A percentile compares a stretch with the other conserved stretches of the same genome.
These are phyloP conservation scores for Wickerhamiella cacticola DNA, from an alignment of 805 yeast species.

Conservation along the genomic window DNA sequence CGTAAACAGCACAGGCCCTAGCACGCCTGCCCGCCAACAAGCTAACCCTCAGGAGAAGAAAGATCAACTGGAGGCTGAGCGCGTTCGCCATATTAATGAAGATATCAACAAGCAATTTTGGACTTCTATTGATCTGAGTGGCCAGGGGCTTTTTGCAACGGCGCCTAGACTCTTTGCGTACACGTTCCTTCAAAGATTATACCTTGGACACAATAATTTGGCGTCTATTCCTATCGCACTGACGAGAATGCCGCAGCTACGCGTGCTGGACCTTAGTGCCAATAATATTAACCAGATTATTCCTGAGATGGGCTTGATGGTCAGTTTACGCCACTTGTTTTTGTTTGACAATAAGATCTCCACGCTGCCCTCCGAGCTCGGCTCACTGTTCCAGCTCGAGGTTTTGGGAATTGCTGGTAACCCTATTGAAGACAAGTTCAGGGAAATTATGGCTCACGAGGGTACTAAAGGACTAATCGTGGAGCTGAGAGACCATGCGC, in stretches of 20 bases:
- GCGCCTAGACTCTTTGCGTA: constrained; percentile 70
- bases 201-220: constrained; percentile 75
- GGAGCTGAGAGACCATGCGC: constrained; percentile 71
- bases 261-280: constrained; percentile 75
- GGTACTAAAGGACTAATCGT: constrained; percentile 78
- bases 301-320: constrained; percentile 69
- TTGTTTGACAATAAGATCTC: constrained; percentile 75
- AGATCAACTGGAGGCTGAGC: constrained; percentile 32
- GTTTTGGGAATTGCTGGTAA: constrained; percentile 92
- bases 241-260: constrained; percentile 53
- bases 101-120: constrained; percentile 59
- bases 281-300: constrained; percentile 68
- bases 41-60: constrained; percentile 26
- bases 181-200: constrained; percentile 72
- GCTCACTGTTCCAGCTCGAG: constrained; percentile 69
- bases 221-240: constrained; percentile 55
- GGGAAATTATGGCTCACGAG: constrained; percentile 58
- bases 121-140: constrained; percentile 87
- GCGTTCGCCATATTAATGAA: constrained; percentile 31
- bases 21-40: constrained; percentile 17
- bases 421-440: constrained; percentile 53
- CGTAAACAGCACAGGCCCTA: constrained; percentile 23
- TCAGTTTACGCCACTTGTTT: constrained; percentile 66
- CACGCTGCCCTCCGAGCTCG: constrained; percentile 72
- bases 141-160: constrained; percentile 64